phyloP scores from a whole-genome alignment of 345 rosid genomes.

The Euphorbia peplus region DNA sequence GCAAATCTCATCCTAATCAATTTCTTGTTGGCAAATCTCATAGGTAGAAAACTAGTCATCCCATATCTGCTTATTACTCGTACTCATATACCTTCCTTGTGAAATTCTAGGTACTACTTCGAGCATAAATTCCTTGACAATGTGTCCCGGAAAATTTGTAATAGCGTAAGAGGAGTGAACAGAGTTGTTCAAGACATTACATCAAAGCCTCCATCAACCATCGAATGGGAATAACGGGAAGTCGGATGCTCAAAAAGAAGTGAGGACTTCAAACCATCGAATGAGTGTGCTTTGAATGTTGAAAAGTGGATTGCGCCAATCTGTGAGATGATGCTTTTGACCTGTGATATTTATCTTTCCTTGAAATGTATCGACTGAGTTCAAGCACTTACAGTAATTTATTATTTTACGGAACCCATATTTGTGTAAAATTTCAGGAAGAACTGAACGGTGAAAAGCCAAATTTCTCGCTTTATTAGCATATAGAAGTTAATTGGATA shows the following conservation, averaged over 20 bases:
- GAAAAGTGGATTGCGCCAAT: constrained; percentile 15
- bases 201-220: constrained; percentile 97
- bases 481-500: too few relatives aligned
- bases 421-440: not conserved
- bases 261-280: not conserved
- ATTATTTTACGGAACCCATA: not conserved
- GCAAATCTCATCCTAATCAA: too few relatives aligned
- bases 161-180: constrained; percentile 91
- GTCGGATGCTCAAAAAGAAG: constrained; percentile 10
- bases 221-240: constrained; percentile 79
- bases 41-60: too few relatives aligned
- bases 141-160: constrained; percentile 84
- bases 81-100: not conserved
- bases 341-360: not conserved
- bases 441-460: not conserved
- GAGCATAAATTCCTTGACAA: constrained; percentile 90
- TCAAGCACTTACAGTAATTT: not conserved
- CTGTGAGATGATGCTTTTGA: not conserved
- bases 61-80: too few relatives aligned
- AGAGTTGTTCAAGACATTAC: constrained; percentile 96
- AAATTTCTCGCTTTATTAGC: not conserved
- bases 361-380: not conserved
- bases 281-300: constrained; percentile 8
- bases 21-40: too few relatives aligned
- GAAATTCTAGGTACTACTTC: constrained; percentile 73